Conservation (phyloP, 768 basidiomycete species). For the Nidularia pulvinata region DNA sequence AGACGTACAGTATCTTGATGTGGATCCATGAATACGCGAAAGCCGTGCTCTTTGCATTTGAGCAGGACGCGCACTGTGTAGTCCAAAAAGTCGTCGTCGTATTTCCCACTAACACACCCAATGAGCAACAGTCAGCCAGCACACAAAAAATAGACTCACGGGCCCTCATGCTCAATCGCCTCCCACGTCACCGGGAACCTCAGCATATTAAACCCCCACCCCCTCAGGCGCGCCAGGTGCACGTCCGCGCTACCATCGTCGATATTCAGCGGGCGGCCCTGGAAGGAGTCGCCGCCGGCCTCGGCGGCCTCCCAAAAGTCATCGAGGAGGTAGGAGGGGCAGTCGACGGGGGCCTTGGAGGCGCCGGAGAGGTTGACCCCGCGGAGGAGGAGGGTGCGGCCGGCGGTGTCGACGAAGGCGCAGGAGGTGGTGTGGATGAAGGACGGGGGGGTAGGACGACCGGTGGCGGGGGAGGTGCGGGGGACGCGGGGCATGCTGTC, state of each 20-base stretch:
- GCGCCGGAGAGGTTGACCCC: slow-evolving; percentile 96
- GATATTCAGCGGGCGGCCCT: slow-evolving; percentile 77
- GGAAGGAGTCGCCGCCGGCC: slow-evolving; percentile 65
- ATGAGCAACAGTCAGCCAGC: background rate
- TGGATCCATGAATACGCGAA: slow-evolving; percentile 91
- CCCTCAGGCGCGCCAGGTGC: slow-evolving; percentile 81
- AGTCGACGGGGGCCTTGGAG: slow-evolving; percentile 77
- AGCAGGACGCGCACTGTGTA: slow-evolving; percentile 86
- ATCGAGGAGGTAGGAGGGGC: slow-evolving; percentile 66
- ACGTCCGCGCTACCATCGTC: slow-evolving; percentile 86
- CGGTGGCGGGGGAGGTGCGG: slow-evolving; percentile 57
- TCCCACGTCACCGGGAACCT: slow-evolving; percentile 95
- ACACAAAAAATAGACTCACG: slow-evolving; percentile 59
- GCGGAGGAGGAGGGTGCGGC: slow-evolving; percentile 80
- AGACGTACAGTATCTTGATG: slow-evolving; percentile 91
- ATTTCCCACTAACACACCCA: slow-evolving; percentile 61
- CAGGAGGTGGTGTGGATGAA: slow-evolving; percentile 68
- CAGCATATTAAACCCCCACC: slow-evolving; percentile 94
- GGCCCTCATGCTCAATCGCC: slow-evolving; percentile 89
- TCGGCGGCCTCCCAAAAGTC: slow-evolving; percentile 86
- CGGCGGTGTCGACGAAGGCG: slow-evolving; percentile 72
- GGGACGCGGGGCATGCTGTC: slow-evolving; percentile 53
- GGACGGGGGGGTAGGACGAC: slow-evolving; percentile 38
- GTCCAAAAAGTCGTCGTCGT: slow-evolving; percentile 91
- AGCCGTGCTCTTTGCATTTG: slow-evolving; percentile 92